Conservation (phyloP, 805 yeast species). For the Suhomyces tanzawaensis region DNA sequence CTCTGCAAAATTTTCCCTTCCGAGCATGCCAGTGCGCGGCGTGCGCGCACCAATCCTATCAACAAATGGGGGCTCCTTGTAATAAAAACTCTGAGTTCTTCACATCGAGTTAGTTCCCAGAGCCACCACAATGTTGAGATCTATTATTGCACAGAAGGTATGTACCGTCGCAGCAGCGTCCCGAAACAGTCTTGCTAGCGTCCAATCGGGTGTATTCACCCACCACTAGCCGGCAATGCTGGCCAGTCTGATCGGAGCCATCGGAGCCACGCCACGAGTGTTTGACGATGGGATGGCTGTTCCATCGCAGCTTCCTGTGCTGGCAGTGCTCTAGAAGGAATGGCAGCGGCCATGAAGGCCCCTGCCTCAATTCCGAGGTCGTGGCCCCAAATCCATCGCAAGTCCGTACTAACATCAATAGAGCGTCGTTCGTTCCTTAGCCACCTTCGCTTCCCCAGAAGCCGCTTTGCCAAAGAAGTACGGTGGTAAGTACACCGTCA, state of each 20-base stretch:
- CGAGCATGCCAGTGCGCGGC: background rate
- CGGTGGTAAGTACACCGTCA: conserved; percentile 93
- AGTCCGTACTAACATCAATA: conserved; percentile 29
- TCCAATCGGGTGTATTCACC: too few relatives aligned
- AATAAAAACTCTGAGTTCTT: conserved; percentile 3
- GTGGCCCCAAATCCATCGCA: too few relatives aligned
- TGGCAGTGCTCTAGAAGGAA: too few relatives aligned
- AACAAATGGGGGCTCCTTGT: conserved; percentile 7
- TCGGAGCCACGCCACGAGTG: too few relatives aligned
- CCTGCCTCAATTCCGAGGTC: too few relatives aligned
- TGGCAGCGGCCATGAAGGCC: too few relatives aligned
- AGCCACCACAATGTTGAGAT: conserved; percentile 17
- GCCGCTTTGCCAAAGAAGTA: conserved; percentile 79
- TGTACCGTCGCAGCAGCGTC: too few relatives aligned
- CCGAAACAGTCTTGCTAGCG: too few relatives aligned
- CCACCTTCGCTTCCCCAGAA: conserved; percentile 61
- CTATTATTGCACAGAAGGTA: conserved; percentile 22
- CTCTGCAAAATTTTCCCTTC: conserved; percentile 2
- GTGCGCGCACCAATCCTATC: conserved; percentile 6
- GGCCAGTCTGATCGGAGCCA: too few relatives aligned
- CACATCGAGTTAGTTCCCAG: conserved; percentile 1
- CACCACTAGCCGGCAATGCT: too few relatives aligned
- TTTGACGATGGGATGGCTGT: too few relatives aligned
- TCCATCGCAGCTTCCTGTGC: too few relatives aligned
- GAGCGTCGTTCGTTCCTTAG: conserved; percentile 42